Base-by-base conservation (phyloP, 2,329 filamentous ascomycete genomes). In the Alternaria arborescens region DNA sequence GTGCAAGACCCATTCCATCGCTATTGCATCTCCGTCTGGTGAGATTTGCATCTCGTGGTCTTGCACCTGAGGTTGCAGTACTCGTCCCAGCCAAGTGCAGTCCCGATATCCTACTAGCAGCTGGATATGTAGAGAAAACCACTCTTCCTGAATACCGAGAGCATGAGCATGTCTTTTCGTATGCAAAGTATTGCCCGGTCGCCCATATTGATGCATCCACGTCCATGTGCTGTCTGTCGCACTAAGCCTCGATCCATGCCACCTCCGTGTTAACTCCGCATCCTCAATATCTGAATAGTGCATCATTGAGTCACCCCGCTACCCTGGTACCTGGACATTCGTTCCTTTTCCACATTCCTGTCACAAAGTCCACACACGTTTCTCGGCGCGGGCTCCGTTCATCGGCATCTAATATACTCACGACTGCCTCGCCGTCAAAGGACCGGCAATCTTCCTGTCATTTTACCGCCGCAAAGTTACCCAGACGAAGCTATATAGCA, bases 301-400 rank as follows among this genome's bases (percentile, higher is more conserved):
- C 55, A 41, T 40, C 46, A 52, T 61, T 68, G 66, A 68, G 56
- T 68, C 66, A 68, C 62, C 64, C 64, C 64, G 32, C 62, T 24
- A 38, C 46, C 16, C 18, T 40, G 1, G 8, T 51, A 11, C 28
- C 28, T 10, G 12, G 11, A 44, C 51, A 52, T 36, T 30, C 46
- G 36, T 46, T 62, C 51, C 51, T 41, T 44, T 42, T 24, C 40
- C 38, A 44, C 43, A 38, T 30, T 41, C 12, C 32, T 7, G 30
- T 24, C 20, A 22, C 46, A 10, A 36, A 5, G 30, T 11, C 12
- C 46, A 36, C 30, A 36, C 14, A 50, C 20, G 12, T 36, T 18
- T 24, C 28, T n/a, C 20, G 26, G 22, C 22, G 32, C 53, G 11
- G 8, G 26, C 22, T 24, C 20, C 34, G 32, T 36, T 3, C 34